phyloP scores from a whole-genome alignment of 1,284 basidiomycete genomes.

The Rhodotorula sp. region DNA sequence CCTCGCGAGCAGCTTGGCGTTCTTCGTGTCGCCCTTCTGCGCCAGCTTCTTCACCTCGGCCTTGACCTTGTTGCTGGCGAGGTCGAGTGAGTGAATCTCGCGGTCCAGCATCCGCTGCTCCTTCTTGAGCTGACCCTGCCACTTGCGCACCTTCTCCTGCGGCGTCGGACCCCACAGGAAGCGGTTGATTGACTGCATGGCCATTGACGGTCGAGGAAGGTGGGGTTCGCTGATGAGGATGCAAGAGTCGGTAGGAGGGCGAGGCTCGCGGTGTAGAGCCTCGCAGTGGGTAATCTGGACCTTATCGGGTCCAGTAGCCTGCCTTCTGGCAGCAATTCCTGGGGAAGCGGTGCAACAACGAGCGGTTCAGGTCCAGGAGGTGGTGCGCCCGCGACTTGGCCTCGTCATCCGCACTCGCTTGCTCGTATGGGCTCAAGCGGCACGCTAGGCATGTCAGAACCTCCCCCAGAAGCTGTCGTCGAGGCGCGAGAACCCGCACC shows the following conservation, averaged over 20 bases:
- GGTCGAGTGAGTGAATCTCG: constrained; percentile 90
- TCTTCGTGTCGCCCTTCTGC: constrained; percentile 86
- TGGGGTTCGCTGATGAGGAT: not conserved
- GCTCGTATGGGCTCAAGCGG: not conserved
- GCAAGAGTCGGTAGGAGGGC: not conserved
- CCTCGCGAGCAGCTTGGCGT: constrained; percentile 73
- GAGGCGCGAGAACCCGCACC: not conserved
- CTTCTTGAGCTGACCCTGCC: constrained; percentile 77
- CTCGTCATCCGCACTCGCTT: not conserved
- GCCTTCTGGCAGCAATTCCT: not conserved
- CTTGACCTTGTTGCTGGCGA: constrained; percentile 75
- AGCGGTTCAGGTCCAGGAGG: not conserved
- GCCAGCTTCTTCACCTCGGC: constrained; percentile 85
- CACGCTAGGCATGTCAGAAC: not conserved
- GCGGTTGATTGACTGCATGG: constrained; percentile 81
- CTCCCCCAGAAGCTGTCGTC: not conserved
- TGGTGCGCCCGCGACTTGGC: not conserved
- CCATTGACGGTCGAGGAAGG: not conserved
- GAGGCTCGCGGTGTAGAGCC: not conserved
- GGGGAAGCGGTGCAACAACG: not conserved
- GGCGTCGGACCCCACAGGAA: constrained; percentile 93
- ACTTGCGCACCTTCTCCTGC: constrained; percentile 82
- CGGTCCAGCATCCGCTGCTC: constrained; percentile 80
- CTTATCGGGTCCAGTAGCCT: no score
- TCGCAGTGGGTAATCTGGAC: not conserved